Percentiles rank a stretch among this genome's conserved stretches.
These are phyloP conservation scores for Trichoderma brevicompactum DNA, from an alignment of 2,329 filamentous ascomycete genomes.

Conservation along the genomic window DNA sequence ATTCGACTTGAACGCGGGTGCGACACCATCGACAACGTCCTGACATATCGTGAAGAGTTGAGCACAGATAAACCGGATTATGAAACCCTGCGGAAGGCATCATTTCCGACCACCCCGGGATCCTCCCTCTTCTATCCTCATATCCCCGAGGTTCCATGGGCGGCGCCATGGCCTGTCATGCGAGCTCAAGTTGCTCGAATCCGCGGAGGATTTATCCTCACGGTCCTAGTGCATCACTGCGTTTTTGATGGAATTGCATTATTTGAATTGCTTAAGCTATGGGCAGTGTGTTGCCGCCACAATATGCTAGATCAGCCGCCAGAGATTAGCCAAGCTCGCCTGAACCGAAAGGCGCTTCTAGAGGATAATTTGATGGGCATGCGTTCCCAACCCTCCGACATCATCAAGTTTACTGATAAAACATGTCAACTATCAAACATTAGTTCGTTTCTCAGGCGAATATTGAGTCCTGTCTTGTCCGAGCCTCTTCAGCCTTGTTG, in stretches of 20 bases:
- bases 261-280: not conserved
- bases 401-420: not conserved
- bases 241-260: not conserved
- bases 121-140: slow-evolving; percentile 6
- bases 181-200: not conserved
- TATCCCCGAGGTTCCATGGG: not conserved
- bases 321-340: not conserved
- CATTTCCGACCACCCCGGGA: not conserved
- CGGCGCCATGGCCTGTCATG: not conserved
- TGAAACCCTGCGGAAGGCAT: not conserved
- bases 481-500: not conserved
- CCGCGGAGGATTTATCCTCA: not conserved
- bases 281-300: not conserved
- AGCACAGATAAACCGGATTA: not conserved
- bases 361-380: not conserved
- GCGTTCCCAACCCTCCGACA: not conserved
- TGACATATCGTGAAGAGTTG: not conserved
- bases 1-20: not conserved
- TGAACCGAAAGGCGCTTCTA: not conserved
- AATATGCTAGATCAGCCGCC: not conserved
- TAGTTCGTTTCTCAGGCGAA: not conserved
- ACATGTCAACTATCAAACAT: not conserved
- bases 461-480: not conserved
- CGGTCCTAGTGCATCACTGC: not conserved
- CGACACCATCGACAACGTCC: not conserved